A percentile compares a stretch with the other conserved stretches of the same genome.
Conservation (phyloP, 768 basidiomycete species). For the Lactarius quietus region DNA sequence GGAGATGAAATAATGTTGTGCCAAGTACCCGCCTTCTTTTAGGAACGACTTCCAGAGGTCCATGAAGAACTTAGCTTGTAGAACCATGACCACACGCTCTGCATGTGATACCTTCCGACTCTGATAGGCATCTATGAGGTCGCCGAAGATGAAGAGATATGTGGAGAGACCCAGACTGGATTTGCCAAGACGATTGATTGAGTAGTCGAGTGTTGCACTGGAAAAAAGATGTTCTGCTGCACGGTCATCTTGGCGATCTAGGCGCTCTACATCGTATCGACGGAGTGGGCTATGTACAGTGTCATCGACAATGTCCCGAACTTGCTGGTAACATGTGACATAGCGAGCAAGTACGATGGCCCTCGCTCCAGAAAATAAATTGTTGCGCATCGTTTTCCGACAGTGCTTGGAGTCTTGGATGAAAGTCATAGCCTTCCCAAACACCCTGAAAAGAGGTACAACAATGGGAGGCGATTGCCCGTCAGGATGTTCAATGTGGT, state of each 20-base stretch:
- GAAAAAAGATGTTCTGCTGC: background rate
- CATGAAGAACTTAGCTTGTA: background rate
- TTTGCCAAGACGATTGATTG: background rate
- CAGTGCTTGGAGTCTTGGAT: background rate
- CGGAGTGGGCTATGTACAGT: background rate
- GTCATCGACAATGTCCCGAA: background rate
- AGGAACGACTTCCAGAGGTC: background rate
- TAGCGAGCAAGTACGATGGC: background rate
- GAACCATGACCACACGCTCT: background rate
- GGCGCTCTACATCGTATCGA: background rate
- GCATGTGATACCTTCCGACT: background rate
- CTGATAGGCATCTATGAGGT: background rate
- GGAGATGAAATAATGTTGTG: background rate
- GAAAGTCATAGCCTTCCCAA: background rate
- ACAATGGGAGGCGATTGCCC: background rate
- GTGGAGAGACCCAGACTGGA: background rate
- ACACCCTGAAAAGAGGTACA: background rate
- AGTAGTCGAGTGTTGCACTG: background rate
- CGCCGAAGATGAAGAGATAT: background rate
- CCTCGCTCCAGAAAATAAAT: background rate
- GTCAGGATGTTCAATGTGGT: background rate
- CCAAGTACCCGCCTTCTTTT: background rate
- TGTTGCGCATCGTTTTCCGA: background rate
- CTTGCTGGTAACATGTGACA: background rate
- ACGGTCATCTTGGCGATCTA: background rate